Evolutionary conservation across 768 basidiomycete genomes (phyloP).

Genomic region (Aureoboletus auriporus): DNA sequence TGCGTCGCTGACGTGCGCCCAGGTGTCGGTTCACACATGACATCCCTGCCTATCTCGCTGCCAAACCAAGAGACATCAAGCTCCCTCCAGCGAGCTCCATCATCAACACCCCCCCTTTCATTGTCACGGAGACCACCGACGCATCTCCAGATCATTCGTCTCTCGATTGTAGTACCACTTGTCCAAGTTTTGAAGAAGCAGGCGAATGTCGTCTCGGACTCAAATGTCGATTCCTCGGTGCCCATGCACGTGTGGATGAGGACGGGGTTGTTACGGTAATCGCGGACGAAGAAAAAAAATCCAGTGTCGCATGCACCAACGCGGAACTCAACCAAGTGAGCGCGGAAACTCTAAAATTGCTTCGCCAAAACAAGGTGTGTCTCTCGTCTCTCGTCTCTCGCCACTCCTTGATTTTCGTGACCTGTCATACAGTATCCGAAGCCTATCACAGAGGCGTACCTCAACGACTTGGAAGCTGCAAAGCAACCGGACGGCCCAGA

Average conservation of each 20-base stretch:
- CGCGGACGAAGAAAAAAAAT: slow-evolving; percentile 58
- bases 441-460: slow-evolving; percentile 61
- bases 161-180: slow-evolving; percentile 21
- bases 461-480: slow-evolving; percentile 44
- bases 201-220: slow-evolving; percentile 50
- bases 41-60: slow-evolving; percentile 65
- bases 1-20: neutral
- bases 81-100: slow-evolving; percentile 48
- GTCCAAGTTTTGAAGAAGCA: slow-evolving; percentile 26
- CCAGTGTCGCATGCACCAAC: slow-evolving; percentile 39
- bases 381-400: neutral
- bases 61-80: slow-evolving; percentile 70
- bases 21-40: slow-evolving; percentile 85
- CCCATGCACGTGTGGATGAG: slow-evolving; percentile 55
- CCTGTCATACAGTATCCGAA: slow-evolving; percentile 50
- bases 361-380: slow-evolving; percentile 67
- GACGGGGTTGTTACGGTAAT: slow-evolving; percentile 42
- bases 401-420: neutral
- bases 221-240: slow-evolving; percentile 88
- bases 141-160: slow-evolving; percentile 2
- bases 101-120: slow-evolving; percentile 48
- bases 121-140: slow-evolving; percentile 18
- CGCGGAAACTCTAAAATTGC: slow-evolving; percentile 51
- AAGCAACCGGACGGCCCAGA: slow-evolving; percentile 12
- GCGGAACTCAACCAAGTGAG: slow-evolving; percentile 70